Percentiles rank a stretch among this genome's conserved stretches.
phyloP scores from a whole-genome alignment of 176 grass and related monocot species.

The Puccinellia tenuiflora region DNA sequence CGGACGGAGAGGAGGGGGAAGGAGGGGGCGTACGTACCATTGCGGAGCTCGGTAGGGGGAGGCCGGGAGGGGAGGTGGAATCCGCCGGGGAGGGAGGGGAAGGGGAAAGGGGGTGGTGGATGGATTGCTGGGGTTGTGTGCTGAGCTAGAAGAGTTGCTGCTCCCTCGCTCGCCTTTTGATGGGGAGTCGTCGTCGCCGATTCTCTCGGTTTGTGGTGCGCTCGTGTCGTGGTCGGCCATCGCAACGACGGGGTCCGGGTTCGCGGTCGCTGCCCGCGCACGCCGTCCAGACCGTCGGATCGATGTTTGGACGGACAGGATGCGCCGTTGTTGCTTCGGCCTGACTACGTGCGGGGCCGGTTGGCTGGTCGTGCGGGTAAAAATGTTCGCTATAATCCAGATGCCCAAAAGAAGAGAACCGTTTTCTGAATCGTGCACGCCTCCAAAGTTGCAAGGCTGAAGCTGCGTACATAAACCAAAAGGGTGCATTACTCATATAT shows the following conservation, averaged over 20 bases:
- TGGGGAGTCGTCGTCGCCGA: slow-evolving; percentile 28
- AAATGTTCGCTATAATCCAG: background rate
- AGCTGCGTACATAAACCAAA: too few species aligned
- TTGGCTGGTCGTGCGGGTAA: too few species aligned
- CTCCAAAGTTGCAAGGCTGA: too few species aligned
- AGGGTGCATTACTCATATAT: too few species aligned
- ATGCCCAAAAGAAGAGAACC: too few species aligned
- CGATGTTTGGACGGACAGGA: accelerated
- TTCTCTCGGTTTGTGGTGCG: background rate
- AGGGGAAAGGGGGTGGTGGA: background rate
- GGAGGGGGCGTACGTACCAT: slow-evolving; percentile 23
- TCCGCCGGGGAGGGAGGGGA: background rate
- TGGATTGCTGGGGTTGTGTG: background rate
- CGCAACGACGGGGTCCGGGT: background rate
- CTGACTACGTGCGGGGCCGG: too few species aligned
- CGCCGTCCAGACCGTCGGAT: background rate
- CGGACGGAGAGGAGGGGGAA: background rate
- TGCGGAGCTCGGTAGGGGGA: slow-evolving; percentile 5
- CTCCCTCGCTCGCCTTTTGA: slow-evolving; percentile 20
- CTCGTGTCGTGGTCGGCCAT: background rate
- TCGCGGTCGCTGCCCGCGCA: background rate
- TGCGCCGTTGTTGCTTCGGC: background rate
- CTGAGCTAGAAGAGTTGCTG: background rate
- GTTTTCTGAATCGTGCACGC: too few species aligned
- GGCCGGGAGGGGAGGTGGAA: background rate